These are phyloP conservation scores for Hypseocharis bilobata DNA, from an alignment of 441 rosid genomes.

Conservation along the genomic window DNA sequence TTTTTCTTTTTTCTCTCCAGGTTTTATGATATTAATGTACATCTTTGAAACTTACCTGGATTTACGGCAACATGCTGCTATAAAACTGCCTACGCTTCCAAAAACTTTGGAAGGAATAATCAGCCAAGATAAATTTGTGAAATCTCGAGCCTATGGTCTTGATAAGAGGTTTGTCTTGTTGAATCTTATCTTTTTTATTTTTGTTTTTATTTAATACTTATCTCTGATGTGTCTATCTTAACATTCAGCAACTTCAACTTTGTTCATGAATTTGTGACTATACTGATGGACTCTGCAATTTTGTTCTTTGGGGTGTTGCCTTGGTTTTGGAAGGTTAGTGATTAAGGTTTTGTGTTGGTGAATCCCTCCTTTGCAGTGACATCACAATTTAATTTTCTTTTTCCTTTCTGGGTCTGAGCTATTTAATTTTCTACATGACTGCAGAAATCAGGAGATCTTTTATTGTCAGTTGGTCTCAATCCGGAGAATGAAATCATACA, in stretches of 20 bases:
- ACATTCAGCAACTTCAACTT: constrained; percentile 69
- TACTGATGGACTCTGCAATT: constrained; percentile 80
- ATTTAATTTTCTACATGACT: constrained; percentile 7
- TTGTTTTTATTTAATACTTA: constrained; percentile 2
- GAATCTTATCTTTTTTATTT: neutral
- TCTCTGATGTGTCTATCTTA: constrained; percentile 18
- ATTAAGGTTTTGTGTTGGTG: constrained; percentile 14
- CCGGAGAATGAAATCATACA: constrained; percentile 77
- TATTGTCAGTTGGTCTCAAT: constrained; percentile 50
- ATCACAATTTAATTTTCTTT: constrained; percentile 1
- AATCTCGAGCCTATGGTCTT: constrained; percentile 82
- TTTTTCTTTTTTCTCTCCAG: constrained; percentile 28
- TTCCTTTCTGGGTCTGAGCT: neutral
- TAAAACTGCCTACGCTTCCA: constrained; percentile 73
- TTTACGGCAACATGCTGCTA: constrained; percentile 69
- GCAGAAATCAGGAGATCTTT: constrained; percentile 68
- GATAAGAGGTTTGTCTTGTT: constrained; percentile 60
- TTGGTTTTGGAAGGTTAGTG: constrained; percentile 89
- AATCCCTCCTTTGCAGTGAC: constrained; percentile 3
- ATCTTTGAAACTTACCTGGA: constrained; percentile 76
- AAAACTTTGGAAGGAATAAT: constrained; percentile 76
- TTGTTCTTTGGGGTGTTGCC: constrained; percentile 79
- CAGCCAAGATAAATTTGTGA: constrained; percentile 78
- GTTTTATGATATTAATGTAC: constrained; percentile 85
- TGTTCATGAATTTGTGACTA: constrained; percentile 75